Evolutionary conservation across 2,329 filamentous ascomycete genomes (phyloP), one percentile per base, ranked within the genome.

Genomic region (Sarocladium brachiariae): DNA sequence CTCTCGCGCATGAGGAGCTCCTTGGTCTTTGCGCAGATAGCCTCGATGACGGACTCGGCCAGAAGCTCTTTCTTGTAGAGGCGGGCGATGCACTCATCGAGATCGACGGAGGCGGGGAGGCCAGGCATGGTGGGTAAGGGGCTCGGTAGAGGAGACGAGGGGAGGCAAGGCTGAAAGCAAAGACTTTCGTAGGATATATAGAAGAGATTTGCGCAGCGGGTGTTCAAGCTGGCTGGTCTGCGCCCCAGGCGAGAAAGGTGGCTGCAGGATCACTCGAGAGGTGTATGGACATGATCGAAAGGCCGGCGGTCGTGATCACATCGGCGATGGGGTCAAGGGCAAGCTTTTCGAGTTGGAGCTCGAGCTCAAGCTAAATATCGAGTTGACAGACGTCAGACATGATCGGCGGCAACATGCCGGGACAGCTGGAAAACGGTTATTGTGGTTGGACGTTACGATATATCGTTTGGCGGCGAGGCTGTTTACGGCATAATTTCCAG

Each of bases 1-100:
- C 92, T 97, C 81, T 99, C 93, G 66, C 95, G 92, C 93, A 99
- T 99, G 59, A 99, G 80, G 60, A 99, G 78, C 75, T 99, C 93
- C 67, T 99, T 99, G 19, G 95, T 93, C 70, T 99, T 99, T 69
- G 93, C 91, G 74, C 93, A 99, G 82, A 99, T 92, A 63, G 93
- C 93, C 74, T 99, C 93, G 70, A 99, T 92, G 58, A 99, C 91
- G 37, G 92, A 96, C 71, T 99, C 93, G 62, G 93, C 91, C 53
- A 99, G 82, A 53, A 99, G 81, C 69, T 97, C 93, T 68, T 96
- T 96, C 66, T 93, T 92, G 73, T 97, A 97, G 50, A 99, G 81
- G 59, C 92, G 87, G 66, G 89, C 84, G 72, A 99, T 97, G 73
- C 93, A 99, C 80, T 97, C 90, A 75, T 99, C 93, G 63, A 99